phyloP scores from a whole-genome alignment of 208 protist species.

The Balamuthia mandrillaris region DNA sequence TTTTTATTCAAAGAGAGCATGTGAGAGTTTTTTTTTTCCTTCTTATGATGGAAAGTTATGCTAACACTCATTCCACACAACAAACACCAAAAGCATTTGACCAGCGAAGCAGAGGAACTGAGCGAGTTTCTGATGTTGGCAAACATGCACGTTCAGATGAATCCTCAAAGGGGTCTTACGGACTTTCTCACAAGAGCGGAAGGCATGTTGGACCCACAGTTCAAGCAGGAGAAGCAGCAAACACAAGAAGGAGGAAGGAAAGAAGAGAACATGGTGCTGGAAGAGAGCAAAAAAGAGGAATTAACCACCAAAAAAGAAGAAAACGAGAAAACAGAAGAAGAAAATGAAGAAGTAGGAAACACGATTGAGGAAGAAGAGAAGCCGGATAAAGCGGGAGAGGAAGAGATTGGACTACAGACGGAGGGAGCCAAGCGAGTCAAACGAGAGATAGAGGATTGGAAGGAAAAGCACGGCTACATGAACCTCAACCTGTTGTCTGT shows the following conservation, averaged over 20 bases:
- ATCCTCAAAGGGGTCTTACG: not conserved
- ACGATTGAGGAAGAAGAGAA: not conserved
- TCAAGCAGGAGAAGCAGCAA: not conserved
- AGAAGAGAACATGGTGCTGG: not conserved
- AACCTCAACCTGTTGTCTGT: conserved; percentile 8
- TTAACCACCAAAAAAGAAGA: not conserved
- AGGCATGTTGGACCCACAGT: not conserved
- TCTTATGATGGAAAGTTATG: too few relatives aligned
- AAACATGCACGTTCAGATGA: conserved; percentile 21
- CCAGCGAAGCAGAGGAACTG: not conserved
- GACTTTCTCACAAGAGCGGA: conserved; percentile 2
- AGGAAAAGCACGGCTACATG: not conserved
- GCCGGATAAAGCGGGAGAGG: not conserved
- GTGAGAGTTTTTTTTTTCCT: too few relatives aligned
- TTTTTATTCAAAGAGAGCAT: too few relatives aligned
- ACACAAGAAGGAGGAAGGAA: not conserved
- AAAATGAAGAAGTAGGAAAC: not conserved
- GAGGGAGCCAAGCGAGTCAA: not conserved
- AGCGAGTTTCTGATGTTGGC: not conserved
- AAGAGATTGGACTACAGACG: not conserved
- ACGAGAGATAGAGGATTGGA: not conserved
- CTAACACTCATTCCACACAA: too few relatives aligned
- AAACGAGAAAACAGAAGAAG: not conserved
- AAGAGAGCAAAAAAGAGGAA: not conserved
- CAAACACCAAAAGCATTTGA: too few relatives aligned